Conservation (phyloP, 2,329 filamentous ascomycete genomes). For the Microcera coccophila region DNA sequence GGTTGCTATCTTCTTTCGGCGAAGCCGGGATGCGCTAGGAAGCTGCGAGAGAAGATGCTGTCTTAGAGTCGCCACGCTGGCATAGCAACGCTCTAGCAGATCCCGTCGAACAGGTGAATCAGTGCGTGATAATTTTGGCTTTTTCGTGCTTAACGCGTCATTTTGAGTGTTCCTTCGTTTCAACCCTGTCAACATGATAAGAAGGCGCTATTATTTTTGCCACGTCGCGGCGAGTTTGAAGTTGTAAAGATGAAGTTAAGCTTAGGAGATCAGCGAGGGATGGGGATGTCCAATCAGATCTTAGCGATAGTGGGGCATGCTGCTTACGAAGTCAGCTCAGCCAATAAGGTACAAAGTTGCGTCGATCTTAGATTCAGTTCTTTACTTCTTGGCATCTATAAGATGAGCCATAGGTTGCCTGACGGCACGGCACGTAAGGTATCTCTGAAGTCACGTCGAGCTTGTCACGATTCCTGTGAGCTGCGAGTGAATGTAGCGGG, state of each 20-base stretch:
- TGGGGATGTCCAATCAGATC: not conserved
- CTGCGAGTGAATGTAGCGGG: too few relatives aligned
- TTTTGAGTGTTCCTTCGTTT: constrained; percentile 27
- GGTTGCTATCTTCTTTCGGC: constrained; percentile 53
- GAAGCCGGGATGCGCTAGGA: constrained; percentile 61
- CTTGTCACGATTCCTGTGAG: too few relatives aligned
- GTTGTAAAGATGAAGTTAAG: not conserved
- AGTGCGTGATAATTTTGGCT: constrained; percentile 7
- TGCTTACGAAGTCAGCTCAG: too few relatives aligned
- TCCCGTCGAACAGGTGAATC: constrained; percentile 46
- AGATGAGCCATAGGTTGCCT: too few relatives aligned
- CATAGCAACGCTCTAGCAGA: constrained; percentile 67
- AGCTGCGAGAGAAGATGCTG: constrained; percentile 65
- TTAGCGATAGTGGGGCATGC: too few relatives aligned
- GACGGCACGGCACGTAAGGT: too few relatives aligned
- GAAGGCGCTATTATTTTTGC: not conserved
- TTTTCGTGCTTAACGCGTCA: constrained; percentile 23
- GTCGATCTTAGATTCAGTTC: too few relatives aligned
- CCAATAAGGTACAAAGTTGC: too few relatives aligned
- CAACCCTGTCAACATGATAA: constrained; percentile 21
- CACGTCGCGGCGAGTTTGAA: constrained; percentile 11
- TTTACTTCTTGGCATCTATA: too few relatives aligned
- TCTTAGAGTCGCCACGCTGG: constrained; percentile 61
- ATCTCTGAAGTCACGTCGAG: too few relatives aligned
- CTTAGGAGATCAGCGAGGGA: not conserved